Base-by-base conservation (phyloP, 768 basidiomycete species). In the Trametes sanguinea region DNA sequence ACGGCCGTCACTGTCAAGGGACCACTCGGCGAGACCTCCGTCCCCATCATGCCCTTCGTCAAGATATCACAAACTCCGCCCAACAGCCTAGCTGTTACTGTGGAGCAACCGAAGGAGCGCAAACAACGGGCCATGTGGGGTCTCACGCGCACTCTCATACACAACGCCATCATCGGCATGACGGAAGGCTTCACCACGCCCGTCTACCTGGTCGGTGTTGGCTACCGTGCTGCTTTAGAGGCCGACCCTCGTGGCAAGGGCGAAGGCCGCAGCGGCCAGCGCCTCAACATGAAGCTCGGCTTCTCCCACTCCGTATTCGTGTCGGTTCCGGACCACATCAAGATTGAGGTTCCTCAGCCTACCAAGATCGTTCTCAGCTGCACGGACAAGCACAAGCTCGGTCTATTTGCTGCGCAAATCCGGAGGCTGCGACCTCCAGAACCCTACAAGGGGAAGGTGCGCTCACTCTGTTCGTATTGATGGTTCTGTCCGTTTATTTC, bases 381-480 rank as follows among this genome's bases (percentile, higher is more conserved):
- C 67, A 90, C 85, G 57, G 90, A 97, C 78, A 98, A 98, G 74
- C 90, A 97, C 68, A 76, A 81, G 51, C 74, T 99, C 60, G 94
- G 94, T 1, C 79, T 92, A 65, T 96, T 96, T 72, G 91, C 94
- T 0, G 94, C 95, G 5, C 84, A 86, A 65, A 87, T 98, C 29
- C 81, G 95, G 64, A 83, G 81, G 61, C 89, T 87, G 77, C 84
- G 96, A 68, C 89, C 88, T 67, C 96, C 96, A 22, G 96, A 99
- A 72, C 95, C 95, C 14, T 99, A 98, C 77, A 94, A 98, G 77
- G 96, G 95, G 72, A 98, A 98, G 84, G 95, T 96, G 70, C 54
- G 90, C 76, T 48, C 42, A 5, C 27, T 51, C 11, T 62, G 42
- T 14, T 57, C 30, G 35, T 51, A 47, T 40, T 46, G 22, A 27